Percentiles rank a stretch among this genome's conserved stretches.
Evolutionary conservation across 2,329 filamentous ascomycete genomes (phyloP).

Genomic region (Paecilomyces variotii): DNA sequence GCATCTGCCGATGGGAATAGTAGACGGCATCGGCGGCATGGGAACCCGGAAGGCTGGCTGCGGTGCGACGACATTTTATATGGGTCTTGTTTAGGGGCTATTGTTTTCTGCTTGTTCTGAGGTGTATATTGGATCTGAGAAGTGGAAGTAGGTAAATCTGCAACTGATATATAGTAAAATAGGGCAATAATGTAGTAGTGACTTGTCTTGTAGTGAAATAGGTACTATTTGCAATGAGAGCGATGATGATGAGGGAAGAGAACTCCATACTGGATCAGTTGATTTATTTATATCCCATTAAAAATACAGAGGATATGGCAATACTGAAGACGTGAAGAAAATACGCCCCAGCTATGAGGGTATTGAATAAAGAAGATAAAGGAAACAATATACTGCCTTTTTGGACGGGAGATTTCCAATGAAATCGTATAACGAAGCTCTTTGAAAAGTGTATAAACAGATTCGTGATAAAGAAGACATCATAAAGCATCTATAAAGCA

Average conservation of each 20-base stretch:
- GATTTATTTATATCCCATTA: background rate
- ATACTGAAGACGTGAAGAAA: background rate
- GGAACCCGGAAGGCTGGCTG: background rate
- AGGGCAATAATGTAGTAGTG: background rate
- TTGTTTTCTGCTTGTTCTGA: background rate
- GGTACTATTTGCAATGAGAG: background rate
- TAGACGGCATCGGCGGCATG: conserved; percentile 1
- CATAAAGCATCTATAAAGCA: too few species aligned
- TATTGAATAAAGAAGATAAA: background rate
- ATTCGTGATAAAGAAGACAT: too few species aligned
- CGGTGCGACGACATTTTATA: background rate
- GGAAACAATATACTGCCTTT: background rate
- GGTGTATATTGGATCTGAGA: background rate
- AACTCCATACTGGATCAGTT: background rate
- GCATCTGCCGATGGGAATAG: background rate
- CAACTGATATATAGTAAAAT: background rate
- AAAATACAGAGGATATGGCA: background rate
- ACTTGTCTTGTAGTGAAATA: background rate
- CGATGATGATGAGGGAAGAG: background rate
- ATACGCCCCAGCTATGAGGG: background rate
- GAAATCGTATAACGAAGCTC: too few species aligned
- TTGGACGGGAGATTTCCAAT: too few species aligned
- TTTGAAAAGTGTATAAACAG: too few species aligned
- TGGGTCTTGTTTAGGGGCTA: background rate
- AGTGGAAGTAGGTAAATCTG: background rate